phyloP scores from a whole-genome alignment of 345 rosid species.

The Pseudoturritis turrita region DNA sequence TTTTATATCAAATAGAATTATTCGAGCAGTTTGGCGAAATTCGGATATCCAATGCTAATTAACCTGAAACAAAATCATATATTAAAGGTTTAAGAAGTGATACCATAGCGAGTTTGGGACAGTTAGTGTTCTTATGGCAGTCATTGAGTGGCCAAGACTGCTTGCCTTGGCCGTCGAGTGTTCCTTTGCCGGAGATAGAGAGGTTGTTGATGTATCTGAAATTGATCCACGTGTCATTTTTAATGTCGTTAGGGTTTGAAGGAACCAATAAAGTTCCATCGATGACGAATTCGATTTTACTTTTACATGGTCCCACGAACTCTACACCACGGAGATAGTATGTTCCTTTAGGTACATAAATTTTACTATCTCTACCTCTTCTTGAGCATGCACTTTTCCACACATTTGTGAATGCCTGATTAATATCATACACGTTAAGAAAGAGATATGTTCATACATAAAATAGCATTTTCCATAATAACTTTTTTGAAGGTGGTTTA shows the following conservation, averaged over 20 bases:
- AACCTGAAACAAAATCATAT: too few relatives aligned
- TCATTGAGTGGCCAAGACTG: background rate
- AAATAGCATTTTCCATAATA: too few relatives aligned
- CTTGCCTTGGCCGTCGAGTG: background rate
- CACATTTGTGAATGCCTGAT: background rate
- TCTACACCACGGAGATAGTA: background rate
- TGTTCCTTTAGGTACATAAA: background rate
- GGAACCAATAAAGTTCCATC: background rate
- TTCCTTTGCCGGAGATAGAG: background rate
- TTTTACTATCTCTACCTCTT: background rate
- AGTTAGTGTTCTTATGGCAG: background rate
- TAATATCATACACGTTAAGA: background rate
- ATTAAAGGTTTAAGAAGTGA: too few relatives aligned
- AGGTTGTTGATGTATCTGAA: background rate
- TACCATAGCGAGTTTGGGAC: background rate
- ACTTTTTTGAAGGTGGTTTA: background rate
- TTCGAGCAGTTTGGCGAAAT: too few relatives aligned
- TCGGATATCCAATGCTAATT: too few relatives aligned
- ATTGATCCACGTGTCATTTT: background rate
- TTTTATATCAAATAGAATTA: too few relatives aligned
- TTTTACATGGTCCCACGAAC: background rate
- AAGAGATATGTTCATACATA: too few relatives aligned
- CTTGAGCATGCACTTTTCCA: conserved; percentile 1
- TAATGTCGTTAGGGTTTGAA: background rate
- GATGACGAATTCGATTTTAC: background rate